Percentiles rank a stretch among this genome's conserved stretches.
phyloP scores from a whole-genome alignment of 495 filamentous ascomycete species.

The Podospora sp. region DNA sequence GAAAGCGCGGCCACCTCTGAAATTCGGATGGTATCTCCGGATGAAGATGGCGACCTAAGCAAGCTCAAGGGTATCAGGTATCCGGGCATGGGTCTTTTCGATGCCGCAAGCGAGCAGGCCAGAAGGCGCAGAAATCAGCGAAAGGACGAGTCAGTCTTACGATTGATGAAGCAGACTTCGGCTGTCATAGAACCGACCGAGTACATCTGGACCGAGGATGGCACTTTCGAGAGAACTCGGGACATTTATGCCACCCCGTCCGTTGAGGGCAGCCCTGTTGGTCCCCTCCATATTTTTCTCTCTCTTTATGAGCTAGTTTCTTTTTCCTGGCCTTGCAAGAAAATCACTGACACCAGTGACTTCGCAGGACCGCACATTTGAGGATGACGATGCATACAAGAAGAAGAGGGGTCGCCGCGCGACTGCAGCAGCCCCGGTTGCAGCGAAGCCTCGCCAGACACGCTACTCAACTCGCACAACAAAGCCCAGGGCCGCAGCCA shows the following conservation, averaged over 20 bases:
- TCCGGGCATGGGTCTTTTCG: conserved; percentile 88
- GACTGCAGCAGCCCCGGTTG: conserved; percentile 8
- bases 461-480: conserved; percentile 28
- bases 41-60: conserved; percentile 41
- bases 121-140: conserved; percentile 84
- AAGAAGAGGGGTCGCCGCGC: conserved; percentile 34
- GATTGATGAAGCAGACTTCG: conserved; percentile 70
- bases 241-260: conserved; percentile 56
- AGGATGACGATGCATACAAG: conserved; percentile 24
- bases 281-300: conserved; percentile 20
- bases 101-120: conserved; percentile 76
- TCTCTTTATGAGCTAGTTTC: too few relatives aligned
- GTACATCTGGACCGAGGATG: conserved; percentile 61
- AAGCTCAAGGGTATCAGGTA: conserved; percentile 76
- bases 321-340: too few relatives aligned
- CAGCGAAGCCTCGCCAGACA: conserved; percentile 17
- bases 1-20: conserved; percentile 36
- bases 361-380: conserved; percentile 30
- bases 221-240: conserved; percentile 56
- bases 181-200: conserved; percentile 69
- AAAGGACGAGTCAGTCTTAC: conserved; percentile 71
- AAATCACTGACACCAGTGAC: conserved; percentile 1
- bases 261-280: conserved; percentile 49
- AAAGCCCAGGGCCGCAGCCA: conserved; percentile 19
- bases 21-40: conserved; percentile 27